phyloP scores from a whole-genome alignment of 768 basidiomycete species.

The Pulveroboletus sp. region DNA sequence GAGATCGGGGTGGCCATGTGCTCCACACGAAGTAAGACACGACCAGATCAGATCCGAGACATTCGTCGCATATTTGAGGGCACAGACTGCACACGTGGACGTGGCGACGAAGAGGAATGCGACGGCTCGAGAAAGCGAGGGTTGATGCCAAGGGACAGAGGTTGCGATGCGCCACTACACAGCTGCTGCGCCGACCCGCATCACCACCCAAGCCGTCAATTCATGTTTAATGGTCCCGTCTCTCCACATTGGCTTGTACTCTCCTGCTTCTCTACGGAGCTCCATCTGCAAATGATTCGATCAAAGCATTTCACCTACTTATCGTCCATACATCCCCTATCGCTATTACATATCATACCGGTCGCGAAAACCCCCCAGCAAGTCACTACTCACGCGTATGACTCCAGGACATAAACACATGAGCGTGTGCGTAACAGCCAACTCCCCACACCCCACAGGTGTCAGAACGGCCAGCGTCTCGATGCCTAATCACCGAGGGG shows the following conservation, averaged over 20 bases:
- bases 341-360: constrained; percentile 19
- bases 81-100: background rate
- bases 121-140: too few species aligned
- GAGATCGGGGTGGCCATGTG: background rate
- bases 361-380: background rate
- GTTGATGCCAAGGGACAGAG: too few species aligned
- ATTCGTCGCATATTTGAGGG: background rate
- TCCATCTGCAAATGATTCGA: background rate
- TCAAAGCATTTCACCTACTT: constrained; percentile 1
- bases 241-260: background rate
- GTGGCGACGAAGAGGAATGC: background rate
- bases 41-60: background rate
- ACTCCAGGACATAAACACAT: constrained; percentile 9
- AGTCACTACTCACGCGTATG: constrained; percentile 1
- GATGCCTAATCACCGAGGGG: constrained; percentile 11
- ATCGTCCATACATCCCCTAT: constrained; percentile 8
- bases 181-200: background rate
- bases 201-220: background rate
- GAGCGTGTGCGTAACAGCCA: constrained; percentile 3
- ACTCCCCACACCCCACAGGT: constrained; percentile 14
- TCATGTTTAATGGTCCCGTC: background rate
- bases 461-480: constrained; percentile 21
- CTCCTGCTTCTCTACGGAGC: background rate
- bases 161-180: background rate
- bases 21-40: background rate